These are phyloP conservation scores for Fusarium tricinctum DNA, from an alignment of 2,329 filamentous ascomycete genomes.

Conservation along the genomic window DNA sequence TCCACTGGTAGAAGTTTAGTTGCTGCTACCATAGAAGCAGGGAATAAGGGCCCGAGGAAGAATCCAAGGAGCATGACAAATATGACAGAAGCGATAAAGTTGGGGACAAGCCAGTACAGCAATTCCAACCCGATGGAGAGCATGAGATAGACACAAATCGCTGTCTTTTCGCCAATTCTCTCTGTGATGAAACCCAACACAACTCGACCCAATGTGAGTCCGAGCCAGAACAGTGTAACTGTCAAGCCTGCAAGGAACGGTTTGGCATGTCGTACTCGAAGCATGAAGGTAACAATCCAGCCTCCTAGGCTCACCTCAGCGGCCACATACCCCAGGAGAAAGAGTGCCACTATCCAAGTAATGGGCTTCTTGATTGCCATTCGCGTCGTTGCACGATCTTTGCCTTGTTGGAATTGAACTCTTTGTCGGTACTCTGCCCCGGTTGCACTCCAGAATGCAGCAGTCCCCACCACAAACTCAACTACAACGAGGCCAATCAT, in stretches of 20 bases:
- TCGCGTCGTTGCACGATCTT: constrained; percentile 62
- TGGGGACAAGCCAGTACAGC: constrained; percentile 85
- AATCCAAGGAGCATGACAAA: constrained; percentile 81
- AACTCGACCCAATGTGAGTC: constrained; percentile 80
- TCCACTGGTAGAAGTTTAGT: constrained; percentile 81
- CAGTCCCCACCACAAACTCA: constrained; percentile 66
- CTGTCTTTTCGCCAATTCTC: constrained; percentile 77
- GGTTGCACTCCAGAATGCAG: constrained; percentile 75
- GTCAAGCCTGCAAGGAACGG: constrained; percentile 81
- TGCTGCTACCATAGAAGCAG: constrained; percentile 78
- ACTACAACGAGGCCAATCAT: constrained; percentile 73
- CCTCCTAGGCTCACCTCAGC: constrained; percentile 80
- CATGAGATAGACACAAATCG: constrained; percentile 73
- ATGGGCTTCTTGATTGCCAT: constrained; percentile 64
- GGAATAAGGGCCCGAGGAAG: constrained; percentile 85
- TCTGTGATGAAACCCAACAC: constrained; percentile 83
- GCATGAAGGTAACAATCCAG: constrained; percentile 91
- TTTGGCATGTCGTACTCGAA: constrained; percentile 77
- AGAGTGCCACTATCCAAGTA: constrained; percentile 80
- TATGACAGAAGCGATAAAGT: constrained; percentile 79
- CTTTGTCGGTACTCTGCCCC: constrained; percentile 65
- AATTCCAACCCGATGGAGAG: constrained; percentile 75
- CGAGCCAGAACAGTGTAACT: constrained; percentile 87
- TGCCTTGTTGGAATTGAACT: constrained; percentile 47
- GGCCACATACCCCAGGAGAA: constrained; percentile 84